Conservation (phyloP, 768 basidiomycete species). For the Suillus spraguei region DNA sequence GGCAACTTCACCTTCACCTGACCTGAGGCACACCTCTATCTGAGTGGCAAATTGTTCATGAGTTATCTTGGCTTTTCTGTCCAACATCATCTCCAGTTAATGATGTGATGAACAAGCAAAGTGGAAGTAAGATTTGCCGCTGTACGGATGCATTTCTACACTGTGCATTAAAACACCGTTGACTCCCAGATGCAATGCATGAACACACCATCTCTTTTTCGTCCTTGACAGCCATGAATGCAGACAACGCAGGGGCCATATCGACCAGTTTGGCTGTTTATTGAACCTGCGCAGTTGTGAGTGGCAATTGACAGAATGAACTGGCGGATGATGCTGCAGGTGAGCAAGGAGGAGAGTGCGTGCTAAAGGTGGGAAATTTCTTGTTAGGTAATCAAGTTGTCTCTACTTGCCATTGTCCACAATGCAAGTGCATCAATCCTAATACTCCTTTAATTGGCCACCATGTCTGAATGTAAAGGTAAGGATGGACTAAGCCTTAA, state of each 20-base stretch:
- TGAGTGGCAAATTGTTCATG: conserved; percentile 86
- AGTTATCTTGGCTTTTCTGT: conserved; percentile 87
- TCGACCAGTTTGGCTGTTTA: conserved; percentile 68
- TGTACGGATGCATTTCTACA: conserved; percentile 74
- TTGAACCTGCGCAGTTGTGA: conserved; percentile 56
- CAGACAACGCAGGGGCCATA: conserved; percentile 72
- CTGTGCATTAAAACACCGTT: conserved; percentile 15
- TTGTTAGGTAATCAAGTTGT: conserved; percentile 33
- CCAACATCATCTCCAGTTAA: conserved; percentile 87
- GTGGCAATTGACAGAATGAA: conserved; percentile 13
- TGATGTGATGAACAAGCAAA: conserved; percentile 82
- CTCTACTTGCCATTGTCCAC: conserved; percentile 3
- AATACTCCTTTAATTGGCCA: conserved; percentile 20
- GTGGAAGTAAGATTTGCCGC: conserved; percentile 84
- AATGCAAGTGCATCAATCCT: not conserved
- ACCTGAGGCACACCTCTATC: conserved; percentile 87
- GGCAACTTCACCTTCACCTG: conserved; percentile 58
- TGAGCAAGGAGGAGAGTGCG: conserved; percentile 25
- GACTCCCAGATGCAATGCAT: not conserved
- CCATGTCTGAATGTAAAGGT: conserved; percentile 89
- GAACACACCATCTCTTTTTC: conserved; percentile 84
- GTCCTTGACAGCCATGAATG: conserved; percentile 86
- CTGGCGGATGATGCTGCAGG: conserved; percentile 20
- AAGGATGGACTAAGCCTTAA: conserved; percentile 18
- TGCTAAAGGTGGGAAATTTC: conserved; percentile 33